Evolutionary conservation across 441 rosid species (phyloP), one percentile per base, ranked within the genome.

Genomic region (Hypseocharis bilobata): DNA sequence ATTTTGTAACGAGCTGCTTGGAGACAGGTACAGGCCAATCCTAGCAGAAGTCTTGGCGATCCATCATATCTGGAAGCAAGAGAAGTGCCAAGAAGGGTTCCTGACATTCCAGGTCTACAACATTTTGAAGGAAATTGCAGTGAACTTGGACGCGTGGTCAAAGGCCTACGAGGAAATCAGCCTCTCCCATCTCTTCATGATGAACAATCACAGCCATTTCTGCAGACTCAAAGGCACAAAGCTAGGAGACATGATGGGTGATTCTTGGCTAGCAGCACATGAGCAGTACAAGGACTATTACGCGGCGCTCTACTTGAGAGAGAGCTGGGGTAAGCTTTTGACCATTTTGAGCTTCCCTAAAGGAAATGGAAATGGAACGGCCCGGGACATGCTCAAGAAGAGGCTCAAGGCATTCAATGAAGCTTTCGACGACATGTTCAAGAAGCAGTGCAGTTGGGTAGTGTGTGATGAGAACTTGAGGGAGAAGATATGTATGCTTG

Each of bases 161-260:
- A 84, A 83, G 72, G 68, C 79, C 30, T 78, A 78, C 51, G 54
- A 65, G 6, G 81, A 83, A 45, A 59, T 65, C 0, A 14, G 74
- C 3, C 77, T 86, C 32, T 85, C 91, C 55, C 86, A 74, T 73
- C 72, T 88, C 68, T 92, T 86, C 72, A 89, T 92, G 91, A 86
- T 88, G 93, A 89, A 87, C 64, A 92, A 86, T 67, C 96, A 88
- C 65, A 38, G 72, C 66, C 86, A 89, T 69, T 88, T 92, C 74
- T 38, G 72, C 78, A 62, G 66, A 25, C 75, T 92, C 69, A 71
- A 72, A 72, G 89, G 81, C 36, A 86, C 91, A 13, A 45, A 76
- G 55, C 78, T 88, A 10, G 93, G 93, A 23, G 70, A 67, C 34
- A 69, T 88, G 80, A 86, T 92, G 93, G 96, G 96, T 61, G 86